phyloP scores from a whole-genome alignment of 495 filamentous ascomycete species.

The Trichoderma parareesei region DNA sequence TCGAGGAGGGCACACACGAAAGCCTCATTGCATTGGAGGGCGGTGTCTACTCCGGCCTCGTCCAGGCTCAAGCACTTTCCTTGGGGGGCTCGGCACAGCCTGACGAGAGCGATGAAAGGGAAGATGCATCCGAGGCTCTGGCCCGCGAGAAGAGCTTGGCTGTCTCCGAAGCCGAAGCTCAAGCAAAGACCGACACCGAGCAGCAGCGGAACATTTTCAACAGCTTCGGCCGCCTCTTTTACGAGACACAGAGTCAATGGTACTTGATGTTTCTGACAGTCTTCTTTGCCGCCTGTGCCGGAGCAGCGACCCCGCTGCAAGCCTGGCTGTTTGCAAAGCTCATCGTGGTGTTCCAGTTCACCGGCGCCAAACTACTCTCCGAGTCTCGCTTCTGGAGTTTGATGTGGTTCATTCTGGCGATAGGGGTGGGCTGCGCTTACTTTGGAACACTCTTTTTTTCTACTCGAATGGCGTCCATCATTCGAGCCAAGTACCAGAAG shows the following conservation, averaged over 20 bases:
- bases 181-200: constrained; percentile 21
- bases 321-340: constrained; percentile 39
- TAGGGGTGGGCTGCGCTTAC: constrained; percentile 31
- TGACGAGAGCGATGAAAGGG: constrained; percentile 22
- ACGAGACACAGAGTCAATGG: constrained; percentile 31
- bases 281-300: constrained; percentile 31
- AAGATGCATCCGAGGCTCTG: constrained; percentile 35
- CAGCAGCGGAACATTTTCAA: constrained; percentile 30
- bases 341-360: constrained; percentile 30
- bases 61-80: constrained; percentile 43
- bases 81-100: constrained; percentile 23
- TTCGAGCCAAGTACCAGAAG: constrained; percentile 43
- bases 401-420: constrained; percentile 40
- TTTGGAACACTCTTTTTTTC: constrained; percentile 28
- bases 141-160: constrained; percentile 41
- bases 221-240: constrained; percentile 41
- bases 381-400: constrained; percentile 38
- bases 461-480: constrained; percentile 30
- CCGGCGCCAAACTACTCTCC: constrained; percentile 17
- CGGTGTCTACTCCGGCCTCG: constrained; percentile 45
- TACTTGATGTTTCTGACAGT: constrained; percentile 27
- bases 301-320: constrained; percentile 30
- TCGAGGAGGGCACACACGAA: constrained; percentile 62
- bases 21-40: constrained; percentile 48
- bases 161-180: constrained; percentile 21